These are phyloP conservation scores for Dryas integrifolia DNA, from an alignment of 331 rosid genomes.

Conservation along the genomic window DNA sequence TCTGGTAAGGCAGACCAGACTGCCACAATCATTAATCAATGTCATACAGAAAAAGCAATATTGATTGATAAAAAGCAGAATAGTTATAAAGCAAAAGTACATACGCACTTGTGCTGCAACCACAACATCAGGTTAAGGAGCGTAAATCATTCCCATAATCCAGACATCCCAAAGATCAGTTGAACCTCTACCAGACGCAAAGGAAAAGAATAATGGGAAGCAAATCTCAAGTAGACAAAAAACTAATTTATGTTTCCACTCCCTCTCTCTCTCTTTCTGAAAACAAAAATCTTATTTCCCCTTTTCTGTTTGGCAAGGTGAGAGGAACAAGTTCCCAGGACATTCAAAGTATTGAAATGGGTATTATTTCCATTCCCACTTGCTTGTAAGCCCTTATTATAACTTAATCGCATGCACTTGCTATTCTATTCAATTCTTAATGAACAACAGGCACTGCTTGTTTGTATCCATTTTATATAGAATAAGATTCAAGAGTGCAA, in stretches of 20 bases:
- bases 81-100: neutral
- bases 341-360: neutral
- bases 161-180: neutral
- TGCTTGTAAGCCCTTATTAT: neutral
- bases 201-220: neutral
- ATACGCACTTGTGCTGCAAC: neutral
- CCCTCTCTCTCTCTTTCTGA: too few species aligned
- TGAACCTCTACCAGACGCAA: neutral
- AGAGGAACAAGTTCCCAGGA: neutral
- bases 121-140: neutral
- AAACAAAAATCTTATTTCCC: neutral
- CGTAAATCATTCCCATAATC: neutral
- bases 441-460: neutral
- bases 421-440: neutral
- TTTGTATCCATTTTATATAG: too few species aligned
- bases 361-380: neutral
- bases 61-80: neutral
- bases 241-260: neutral
- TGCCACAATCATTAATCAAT: neutral
- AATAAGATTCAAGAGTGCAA: neutral
- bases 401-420: neutral
- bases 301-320: neutral
- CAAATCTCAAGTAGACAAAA: neutral
- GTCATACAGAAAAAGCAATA: neutral
- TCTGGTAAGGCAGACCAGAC: too few species aligned